Base-by-base conservation (phyloP, 176 grass and related monocot species). In the Oryza australiensis region DNA sequence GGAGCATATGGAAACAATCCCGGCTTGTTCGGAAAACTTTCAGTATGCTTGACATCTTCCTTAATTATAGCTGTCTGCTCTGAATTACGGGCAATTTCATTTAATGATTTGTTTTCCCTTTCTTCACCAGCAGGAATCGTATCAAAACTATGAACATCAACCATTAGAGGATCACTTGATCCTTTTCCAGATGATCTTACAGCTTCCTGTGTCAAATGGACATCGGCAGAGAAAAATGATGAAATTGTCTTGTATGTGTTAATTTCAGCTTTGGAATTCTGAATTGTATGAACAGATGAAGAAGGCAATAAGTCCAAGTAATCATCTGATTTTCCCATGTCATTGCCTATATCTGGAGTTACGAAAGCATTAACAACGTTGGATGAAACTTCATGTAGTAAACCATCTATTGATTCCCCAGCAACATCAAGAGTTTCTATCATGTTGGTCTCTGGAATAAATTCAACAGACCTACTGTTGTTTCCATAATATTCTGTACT, bases 381-480 rank as follows among this genome's bases (percentile, higher is more conserved):
- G 42, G 75, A 85, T 49, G 27, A 48, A 72, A 14, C 29, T 64
- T 72, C 40, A 23, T 49, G 55, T 14, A 8, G 20, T 71, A 38
- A 63, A 77, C 9, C 66, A 71, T 1, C 12, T 18, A 53, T 53
- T 53, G 49, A 5, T 53, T 53, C 49, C 16, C 18, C 18, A 53
- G 49, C 49, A 53, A 53, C 49, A 22, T 53, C 49, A 53, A 53
- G 49, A 63, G 22, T 68, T 76, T 69, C 64, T 14, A 24, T 55
- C 72, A 84, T 41, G 64, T 77, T 70, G 48, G 46, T 29, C 37
- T 77, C 73, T 10, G 75, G 64, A 59, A 84, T 45, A 84, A 57
- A 33, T 59, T 77, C 73, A 77, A 3, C 34, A 70, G 64, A 62
- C 34, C 0, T 5, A 41, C 35, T 12, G 1, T 26, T 67, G 16